Conservation (phyloP, 306 rosid genomes). For the Medicago arabica region DNA sequence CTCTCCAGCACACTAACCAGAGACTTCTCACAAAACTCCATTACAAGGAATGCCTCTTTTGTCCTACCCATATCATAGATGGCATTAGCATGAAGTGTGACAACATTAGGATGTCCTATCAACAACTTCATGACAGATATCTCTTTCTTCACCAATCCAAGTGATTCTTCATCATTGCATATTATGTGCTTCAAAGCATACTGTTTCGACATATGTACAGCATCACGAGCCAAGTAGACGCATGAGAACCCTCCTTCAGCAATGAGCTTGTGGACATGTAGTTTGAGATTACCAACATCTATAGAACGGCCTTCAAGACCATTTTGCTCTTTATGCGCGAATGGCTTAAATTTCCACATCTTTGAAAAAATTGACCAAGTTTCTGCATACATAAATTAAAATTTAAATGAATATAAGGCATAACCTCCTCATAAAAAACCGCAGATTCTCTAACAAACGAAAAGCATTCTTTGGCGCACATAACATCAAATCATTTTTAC, state of each 20-base stretch:
- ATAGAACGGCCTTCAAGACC: constrained; percentile 93
- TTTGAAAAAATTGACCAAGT: constrained; percentile 33
- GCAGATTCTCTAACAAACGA: constrained; percentile 13
- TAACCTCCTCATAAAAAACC: not conserved
- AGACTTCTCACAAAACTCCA: constrained; percentile 94
- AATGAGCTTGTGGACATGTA: constrained; percentile 74
- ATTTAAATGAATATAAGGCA: constrained; percentile 29
- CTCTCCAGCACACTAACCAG: constrained; percentile 88
- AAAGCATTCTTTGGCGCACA: constrained; percentile 11
- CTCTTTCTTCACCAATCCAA: constrained; percentile 85
- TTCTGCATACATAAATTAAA: constrained; percentile 44
- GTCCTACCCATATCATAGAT: constrained; percentile 92
- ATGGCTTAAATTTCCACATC: constrained; percentile 98
- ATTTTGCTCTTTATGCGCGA: constrained; percentile 79
- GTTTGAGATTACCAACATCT: constrained; percentile 87
- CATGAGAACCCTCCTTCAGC: constrained; percentile 99
- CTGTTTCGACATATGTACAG: constrained; percentile 76
- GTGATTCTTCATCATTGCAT: constrained; percentile 88
- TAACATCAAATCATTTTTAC: constrained; percentile 26
- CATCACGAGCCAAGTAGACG: constrained; percentile 92
- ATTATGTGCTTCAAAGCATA: constrained; percentile 96
- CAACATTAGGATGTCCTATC: constrained; percentile 88
- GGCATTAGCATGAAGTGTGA: constrained; percentile 78
- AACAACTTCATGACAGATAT: constrained; percentile 80
- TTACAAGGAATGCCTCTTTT: constrained; percentile 89